phyloP scores from a whole-genome alignment of 805 yeast genomes.

The Yamadazyma paraphyllophila region DNA sequence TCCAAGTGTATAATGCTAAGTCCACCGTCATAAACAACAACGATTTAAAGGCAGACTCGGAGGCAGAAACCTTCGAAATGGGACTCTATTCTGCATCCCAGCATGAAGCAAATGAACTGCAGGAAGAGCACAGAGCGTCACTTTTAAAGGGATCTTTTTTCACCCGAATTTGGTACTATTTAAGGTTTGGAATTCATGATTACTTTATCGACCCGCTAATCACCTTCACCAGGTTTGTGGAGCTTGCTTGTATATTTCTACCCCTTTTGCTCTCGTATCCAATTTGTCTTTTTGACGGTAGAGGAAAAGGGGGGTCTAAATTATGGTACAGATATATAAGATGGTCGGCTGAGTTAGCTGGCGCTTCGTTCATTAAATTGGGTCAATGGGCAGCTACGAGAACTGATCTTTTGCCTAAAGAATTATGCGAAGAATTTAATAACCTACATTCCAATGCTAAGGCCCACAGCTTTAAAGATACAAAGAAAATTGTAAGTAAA shows the following conservation, averaged over 20 bases:
- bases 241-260: conserved; percentile 61
- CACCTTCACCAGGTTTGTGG: conserved; percentile 66
- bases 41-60: conserved; percentile 42
- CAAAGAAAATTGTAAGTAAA: conserved; percentile 55
- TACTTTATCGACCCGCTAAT: conserved; percentile 65
- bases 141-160: conserved; percentile 19
- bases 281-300: conserved; percentile 53
- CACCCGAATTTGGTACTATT: conserved; percentile 32
- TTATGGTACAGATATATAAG: conserved; percentile 71
- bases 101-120: conserved; percentile 46
- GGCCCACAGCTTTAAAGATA: conserved; percentile 63
- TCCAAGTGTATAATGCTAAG: conserved; percentile 9
- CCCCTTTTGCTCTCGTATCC: conserved; percentile 74
- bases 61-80: conserved; percentile 66
- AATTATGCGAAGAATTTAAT: conserved; percentile 73
- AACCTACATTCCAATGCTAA: conserved; percentile 79
- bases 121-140: conserved; percentile 29
- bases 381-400: conserved; percentile 99
- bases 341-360: conserved; percentile 74
- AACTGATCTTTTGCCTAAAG: conserved; percentile 84
- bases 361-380: conserved; percentile 86
- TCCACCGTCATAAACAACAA: conserved; percentile 27
- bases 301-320: conserved; percentile 51
- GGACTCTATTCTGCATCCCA: conserved; percentile 63
- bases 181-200: conserved; percentile 48